Percentiles rank a stretch among this genome's conserved stretches.
Conservation (phyloP, 1,284 basidiomycete species). For the Ceratobasidium sp. region DNA sequence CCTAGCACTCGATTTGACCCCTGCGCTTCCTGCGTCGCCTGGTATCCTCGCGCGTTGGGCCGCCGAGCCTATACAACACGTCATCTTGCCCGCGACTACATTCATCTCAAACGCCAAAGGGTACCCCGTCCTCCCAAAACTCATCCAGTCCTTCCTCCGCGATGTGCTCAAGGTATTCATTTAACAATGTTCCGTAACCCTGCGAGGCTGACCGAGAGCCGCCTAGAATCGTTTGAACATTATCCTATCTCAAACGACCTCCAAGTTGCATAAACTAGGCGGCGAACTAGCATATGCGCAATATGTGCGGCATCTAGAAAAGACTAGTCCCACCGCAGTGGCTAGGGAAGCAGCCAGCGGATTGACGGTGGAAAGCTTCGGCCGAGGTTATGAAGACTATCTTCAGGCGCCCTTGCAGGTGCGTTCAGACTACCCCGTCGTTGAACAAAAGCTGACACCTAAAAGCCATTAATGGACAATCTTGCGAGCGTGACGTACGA, state of each 20-base stretch:
- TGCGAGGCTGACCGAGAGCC: background rate
- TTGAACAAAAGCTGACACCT: slow-evolving; percentile 33
- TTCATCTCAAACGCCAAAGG: slow-evolving; percentile 98
- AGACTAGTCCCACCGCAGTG: slow-evolving; percentile 73
- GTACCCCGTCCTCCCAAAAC: slow-evolving; percentile 95
- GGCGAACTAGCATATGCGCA: slow-evolving; percentile 90
- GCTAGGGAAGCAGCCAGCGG: slow-evolving; percentile 63
- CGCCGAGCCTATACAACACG: slow-evolving; percentile 88
- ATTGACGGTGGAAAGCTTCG: slow-evolving; percentile 83
- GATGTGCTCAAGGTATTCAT: slow-evolving; percentile 80
- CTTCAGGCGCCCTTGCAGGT: slow-evolving; percentile 95
- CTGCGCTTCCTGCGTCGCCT: slow-evolving; percentile 80
- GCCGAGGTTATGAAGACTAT: slow-evolving; percentile 93
- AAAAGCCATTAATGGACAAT: slow-evolving; percentile 96
- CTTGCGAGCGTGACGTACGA: slow-evolving; percentile 95
- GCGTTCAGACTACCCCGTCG: slow-evolving; percentile 37
- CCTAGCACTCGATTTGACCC: slow-evolving; percentile 88
- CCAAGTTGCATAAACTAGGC: slow-evolving; percentile 76
- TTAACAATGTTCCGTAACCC: background rate
- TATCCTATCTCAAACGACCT: slow-evolving; percentile 76
- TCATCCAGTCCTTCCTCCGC: slow-evolving; percentile 87
- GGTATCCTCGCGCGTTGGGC: slow-evolving; percentile 86
- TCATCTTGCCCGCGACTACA: slow-evolving; percentile 88
- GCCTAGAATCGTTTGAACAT: slow-evolving; percentile 82
- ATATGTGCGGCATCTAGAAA: slow-evolving; percentile 87